Conservation (phyloP, 805 yeast species). For the Pichia manshurica region DNA sequence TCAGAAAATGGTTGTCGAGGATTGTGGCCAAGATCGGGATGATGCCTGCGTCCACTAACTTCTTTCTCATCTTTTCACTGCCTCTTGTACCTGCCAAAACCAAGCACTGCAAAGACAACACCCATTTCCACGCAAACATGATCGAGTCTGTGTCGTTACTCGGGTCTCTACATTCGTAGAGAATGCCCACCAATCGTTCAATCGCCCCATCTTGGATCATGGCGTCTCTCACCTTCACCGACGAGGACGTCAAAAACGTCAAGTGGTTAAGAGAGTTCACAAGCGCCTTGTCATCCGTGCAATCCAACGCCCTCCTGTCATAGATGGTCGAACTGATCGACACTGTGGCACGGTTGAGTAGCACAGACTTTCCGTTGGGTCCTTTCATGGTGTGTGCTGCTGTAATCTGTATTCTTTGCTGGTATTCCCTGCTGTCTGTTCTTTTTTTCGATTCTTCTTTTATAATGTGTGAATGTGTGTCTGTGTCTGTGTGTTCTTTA, state of each 20-base stretch:
- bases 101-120: slow-evolving; percentile 85
- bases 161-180: slow-evolving; percentile 65
- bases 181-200: slow-evolving; percentile 77
- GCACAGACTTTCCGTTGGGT: slow-evolving; percentile 73
- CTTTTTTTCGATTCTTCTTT: too few relatives aligned
- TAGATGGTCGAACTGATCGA: slow-evolving; percentile 83
- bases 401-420: background rate
- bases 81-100: slow-evolving; percentile 92
- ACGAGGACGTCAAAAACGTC: slow-evolving; percentile 78
- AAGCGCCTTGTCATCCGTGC: slow-evolving; percentile 81
- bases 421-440: background rate
- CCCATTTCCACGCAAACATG: slow-evolving; percentile 92
- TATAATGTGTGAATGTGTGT: too few relatives aligned
- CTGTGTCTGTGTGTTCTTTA: too few relatives aligned
- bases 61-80: slow-evolving; percentile 73
- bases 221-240: slow-evolving; percentile 87
- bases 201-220: slow-evolving; percentile 86
- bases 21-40: slow-evolving; percentile 89
- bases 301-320: slow-evolving; percentile 88
- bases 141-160: slow-evolving; percentile 37
- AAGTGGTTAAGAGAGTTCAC: slow-evolving; percentile 88
- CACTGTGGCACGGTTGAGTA: slow-evolving; percentile 85
- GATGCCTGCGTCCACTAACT: slow-evolving; percentile 87
- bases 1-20: slow-evolving; percentile 69
- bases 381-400: slow-evolving; percentile 60